These are phyloP conservation scores for Fusarium tuaranense DNA, from an alignment of 2,329 filamentous ascomycete genomes.

Conservation along the genomic window DNA sequence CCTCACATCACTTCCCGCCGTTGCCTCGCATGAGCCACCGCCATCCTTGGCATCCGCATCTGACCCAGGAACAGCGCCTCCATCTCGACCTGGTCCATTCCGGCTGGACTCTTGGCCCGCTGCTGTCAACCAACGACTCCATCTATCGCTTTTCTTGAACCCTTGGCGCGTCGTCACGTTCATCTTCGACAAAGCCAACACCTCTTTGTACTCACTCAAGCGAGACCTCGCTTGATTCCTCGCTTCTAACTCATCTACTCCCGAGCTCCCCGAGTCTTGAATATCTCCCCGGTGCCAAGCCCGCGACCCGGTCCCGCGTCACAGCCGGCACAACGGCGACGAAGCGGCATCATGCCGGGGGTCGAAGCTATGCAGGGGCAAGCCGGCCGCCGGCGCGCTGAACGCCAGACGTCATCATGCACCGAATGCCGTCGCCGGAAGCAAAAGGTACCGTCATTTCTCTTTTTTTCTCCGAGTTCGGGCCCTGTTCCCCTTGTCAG, in stretches of 20 bases:
- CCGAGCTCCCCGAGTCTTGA: constrained; percentile 7
- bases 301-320: constrained; percentile 2
- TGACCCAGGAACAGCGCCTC: constrained; percentile 22
- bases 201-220: constrained; percentile 2
- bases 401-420: constrained; percentile 57
- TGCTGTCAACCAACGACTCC: constrained; percentile 25
- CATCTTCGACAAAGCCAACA: constrained; percentile 11
- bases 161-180: constrained; percentile 1
- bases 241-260: not conserved
- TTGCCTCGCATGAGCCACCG: constrained; percentile 3
- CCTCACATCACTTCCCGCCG: not conserved
- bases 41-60: constrained; percentile 3
- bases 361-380: constrained; percentile 34
- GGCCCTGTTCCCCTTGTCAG: not conserved
- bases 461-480: not conserved
- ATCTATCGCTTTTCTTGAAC: constrained; percentile 12
- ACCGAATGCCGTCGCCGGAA: constrained; percentile 64
- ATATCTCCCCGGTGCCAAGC: constrained; percentile 14
- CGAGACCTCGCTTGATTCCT: constrained; percentile 2
- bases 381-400: constrained; percentile 35
- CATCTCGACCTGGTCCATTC: constrained; percentile 15
- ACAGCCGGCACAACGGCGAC: constrained; percentile 13
- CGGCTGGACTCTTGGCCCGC: constrained; percentile 9
- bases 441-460: constrained; percentile 56
- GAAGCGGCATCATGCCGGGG: constrained; percentile 31